Conservation (phyloP, 202 grass and related monocot genomes). For the Brachypodium distachyon region DNA sequence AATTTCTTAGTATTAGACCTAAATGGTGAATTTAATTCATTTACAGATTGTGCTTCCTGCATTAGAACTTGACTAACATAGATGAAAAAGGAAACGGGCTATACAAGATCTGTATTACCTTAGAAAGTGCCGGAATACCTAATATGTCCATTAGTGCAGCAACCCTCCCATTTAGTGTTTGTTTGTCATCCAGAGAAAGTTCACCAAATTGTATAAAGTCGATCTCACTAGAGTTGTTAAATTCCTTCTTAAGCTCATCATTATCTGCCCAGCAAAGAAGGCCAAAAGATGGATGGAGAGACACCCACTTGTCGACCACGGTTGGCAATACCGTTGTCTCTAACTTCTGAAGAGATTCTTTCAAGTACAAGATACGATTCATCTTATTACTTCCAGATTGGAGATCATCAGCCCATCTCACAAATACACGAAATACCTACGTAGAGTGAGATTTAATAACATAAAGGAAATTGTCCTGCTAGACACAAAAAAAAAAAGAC, state of each 20-base stretch:
- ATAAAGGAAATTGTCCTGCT: neutral
- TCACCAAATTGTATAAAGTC: slow-evolving; percentile 63
- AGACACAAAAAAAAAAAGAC: neutral
- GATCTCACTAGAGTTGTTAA: slow-evolving; percentile 38
- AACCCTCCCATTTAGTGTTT: slow-evolving; percentile 43
- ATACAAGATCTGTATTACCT: slow-evolving; percentile 46
- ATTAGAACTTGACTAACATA: neutral
- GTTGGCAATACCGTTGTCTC: slow-evolving; percentile 81
- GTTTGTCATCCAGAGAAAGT: slow-evolving; percentile 56
- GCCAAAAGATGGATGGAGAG: slow-evolving; percentile 84
- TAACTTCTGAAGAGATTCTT: slow-evolving; percentile 68
- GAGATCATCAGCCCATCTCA: slow-evolving; percentile 73
- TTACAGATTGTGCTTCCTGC: neutral
- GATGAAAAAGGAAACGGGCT: neutral
- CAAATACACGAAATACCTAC: slow-evolving; percentile 72
- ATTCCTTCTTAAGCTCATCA: slow-evolving; percentile 61
- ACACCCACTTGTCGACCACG: slow-evolving; percentile 73
- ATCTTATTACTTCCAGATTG: slow-evolving; percentile 42
- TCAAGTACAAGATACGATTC: slow-evolving; percentile 53
- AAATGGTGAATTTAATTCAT: neutral
- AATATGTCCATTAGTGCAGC: slow-evolving; percentile 56
- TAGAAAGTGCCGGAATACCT: slow-evolving; percentile 81
- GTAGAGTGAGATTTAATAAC: slow-evolving; percentile 21
- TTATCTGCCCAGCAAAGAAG: slow-evolving; percentile 92
- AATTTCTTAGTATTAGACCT: neutral